Percentiles rank a stretch among this genome's conserved stretches.
These are phyloP conservation scores for Hymenoscyphus repandus DNA, from an alignment of 2,329 filamentous ascomycete species.

Conservation along the genomic window DNA sequence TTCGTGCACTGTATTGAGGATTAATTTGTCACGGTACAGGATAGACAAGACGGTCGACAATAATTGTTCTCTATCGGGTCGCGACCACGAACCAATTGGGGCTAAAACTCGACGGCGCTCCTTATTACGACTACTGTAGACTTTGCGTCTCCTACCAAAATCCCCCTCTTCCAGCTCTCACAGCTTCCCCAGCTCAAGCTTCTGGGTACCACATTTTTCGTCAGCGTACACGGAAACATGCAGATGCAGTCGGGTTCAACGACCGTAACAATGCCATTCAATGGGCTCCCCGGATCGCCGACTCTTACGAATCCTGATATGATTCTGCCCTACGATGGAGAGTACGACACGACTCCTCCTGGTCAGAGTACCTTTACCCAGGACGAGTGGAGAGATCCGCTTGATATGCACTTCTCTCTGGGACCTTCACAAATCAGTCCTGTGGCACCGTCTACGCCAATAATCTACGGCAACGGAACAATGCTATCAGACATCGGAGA, in stretches of 20 bases:
- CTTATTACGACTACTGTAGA: neutral
- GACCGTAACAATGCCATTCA: constrained; percentile 33
- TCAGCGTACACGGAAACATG: constrained; percentile 20
- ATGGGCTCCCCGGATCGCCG: constrained; percentile 61
- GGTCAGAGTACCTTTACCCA: constrained; percentile 33
- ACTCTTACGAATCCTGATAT: constrained; percentile 91
- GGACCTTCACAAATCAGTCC: constrained; percentile 40
- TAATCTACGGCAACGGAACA: constrained; percentile 64
- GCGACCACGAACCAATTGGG: neutral
- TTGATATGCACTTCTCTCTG: constrained; percentile 27
- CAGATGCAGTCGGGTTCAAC: constrained; percentile 24
- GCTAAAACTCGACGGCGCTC: neutral
- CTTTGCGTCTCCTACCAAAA: neutral
- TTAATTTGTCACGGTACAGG: neutral
- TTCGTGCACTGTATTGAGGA: no score
- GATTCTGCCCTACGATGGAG: constrained; percentile 73
- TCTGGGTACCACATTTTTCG: neutral
- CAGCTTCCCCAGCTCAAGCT: neutral
- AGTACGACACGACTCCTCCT: constrained; percentile 49
- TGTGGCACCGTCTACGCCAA: constrained; percentile 53
- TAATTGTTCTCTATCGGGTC: neutral
- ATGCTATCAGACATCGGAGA: constrained; percentile 63
- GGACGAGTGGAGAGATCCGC: constrained; percentile 30
- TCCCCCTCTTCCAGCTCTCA: neutral
- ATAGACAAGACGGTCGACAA: neutral